A percentile compares a stretch with the other conserved stretches of the same genome.
These are phyloP conservation scores for Asterochloris sp. DNA, from an alignment of 139 green algal species.

Conservation along the genomic window DNA sequence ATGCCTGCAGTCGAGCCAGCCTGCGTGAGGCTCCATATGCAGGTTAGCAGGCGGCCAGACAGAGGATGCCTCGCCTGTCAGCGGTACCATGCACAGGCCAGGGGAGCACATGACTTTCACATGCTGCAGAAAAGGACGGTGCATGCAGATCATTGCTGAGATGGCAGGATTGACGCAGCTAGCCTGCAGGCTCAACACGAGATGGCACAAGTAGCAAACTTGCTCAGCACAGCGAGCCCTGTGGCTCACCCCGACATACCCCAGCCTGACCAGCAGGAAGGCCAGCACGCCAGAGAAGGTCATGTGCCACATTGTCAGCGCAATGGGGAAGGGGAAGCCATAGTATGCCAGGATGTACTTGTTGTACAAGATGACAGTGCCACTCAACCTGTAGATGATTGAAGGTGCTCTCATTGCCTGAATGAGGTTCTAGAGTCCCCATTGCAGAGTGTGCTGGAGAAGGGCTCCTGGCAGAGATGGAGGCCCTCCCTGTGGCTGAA, in stretches of 20 bases:
- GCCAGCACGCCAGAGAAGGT: conserved; percentile 32
- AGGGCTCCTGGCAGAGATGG: no score
- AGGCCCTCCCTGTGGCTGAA: no score
- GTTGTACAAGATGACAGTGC: conserved; percentile 63
- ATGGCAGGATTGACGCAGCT: no score
- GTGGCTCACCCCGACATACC: conserved; percentile 21
- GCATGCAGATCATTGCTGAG: no score
- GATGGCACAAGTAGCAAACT: conserved; percentile 29
- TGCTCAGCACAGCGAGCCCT: background rate
- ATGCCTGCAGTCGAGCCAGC: background rate
- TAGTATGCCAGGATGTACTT: conserved; percentile 63
- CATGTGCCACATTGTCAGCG: conserved; percentile 55
- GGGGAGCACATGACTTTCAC: no score
- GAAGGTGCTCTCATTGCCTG: no score
- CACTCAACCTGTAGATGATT: background rate
- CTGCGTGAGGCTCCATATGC: background rate
- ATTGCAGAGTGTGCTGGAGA: no score
- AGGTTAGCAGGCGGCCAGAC: conserved; percentile 14
- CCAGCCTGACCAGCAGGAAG: conserved; percentile 28
- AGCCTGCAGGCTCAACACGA: conserved; percentile 22
- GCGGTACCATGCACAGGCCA: no score
- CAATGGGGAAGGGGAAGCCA: conserved; percentile 40
- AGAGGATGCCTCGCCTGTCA: conserved; percentile 11
- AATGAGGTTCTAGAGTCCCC: no score
- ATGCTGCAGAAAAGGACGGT: no score